A percentile compares a stretch with the other conserved stretches of the same genome.
Conservation (phyloP, 2,329 filamentous ascomycete species). For the Stachybotrys echinatus region DNA sequence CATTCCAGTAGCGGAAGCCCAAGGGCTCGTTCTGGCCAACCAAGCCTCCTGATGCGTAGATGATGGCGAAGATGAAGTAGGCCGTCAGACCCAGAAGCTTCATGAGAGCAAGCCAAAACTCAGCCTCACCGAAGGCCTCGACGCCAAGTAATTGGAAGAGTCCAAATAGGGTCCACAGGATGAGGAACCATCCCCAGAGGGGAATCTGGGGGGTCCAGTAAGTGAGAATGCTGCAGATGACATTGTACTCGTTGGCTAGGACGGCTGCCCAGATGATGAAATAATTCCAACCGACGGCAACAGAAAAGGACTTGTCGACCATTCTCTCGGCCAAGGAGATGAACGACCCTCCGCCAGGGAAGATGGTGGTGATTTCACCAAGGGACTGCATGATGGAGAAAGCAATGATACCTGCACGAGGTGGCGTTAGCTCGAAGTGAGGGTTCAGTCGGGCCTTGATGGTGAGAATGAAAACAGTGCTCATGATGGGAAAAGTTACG, state of each 20-base stretch:
- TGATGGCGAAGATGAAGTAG: conserved; percentile 69
- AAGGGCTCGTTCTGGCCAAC: conserved; percentile 51
- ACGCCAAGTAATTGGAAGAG: conserved; percentile 67
- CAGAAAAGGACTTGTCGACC: conserved; percentile 64
- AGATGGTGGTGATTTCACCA: conserved; percentile 69
- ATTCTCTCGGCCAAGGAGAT: conserved; percentile 66
- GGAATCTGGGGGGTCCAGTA: conserved; percentile 60
- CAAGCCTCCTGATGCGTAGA: conserved; percentile 65
- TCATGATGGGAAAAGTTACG: no score
- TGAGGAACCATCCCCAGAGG: conserved; percentile 63
- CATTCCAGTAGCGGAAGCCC: conserved; percentile 67
- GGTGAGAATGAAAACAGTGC: background rate
- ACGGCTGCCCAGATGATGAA: conserved; percentile 64
- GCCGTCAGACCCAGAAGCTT: conserved; percentile 66
- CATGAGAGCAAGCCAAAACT: conserved; percentile 72
- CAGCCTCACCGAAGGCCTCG: conserved; percentile 70
- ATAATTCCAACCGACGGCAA: conserved; percentile 68
- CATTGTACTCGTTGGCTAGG: conserved; percentile 67
- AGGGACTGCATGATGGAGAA: conserved; percentile 66
- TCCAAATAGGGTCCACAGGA: conserved; percentile 70
- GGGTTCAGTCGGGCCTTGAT: background rate
- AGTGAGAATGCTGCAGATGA: conserved; percentile 58
- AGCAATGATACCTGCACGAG: conserved; percentile 52
- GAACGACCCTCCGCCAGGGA: conserved; percentile 66
- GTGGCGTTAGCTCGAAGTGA: background rate